Evolutionary conservation across 1,284 basidiomycete species (phyloP).

Genomic region (Irpex sp.): DNA sequence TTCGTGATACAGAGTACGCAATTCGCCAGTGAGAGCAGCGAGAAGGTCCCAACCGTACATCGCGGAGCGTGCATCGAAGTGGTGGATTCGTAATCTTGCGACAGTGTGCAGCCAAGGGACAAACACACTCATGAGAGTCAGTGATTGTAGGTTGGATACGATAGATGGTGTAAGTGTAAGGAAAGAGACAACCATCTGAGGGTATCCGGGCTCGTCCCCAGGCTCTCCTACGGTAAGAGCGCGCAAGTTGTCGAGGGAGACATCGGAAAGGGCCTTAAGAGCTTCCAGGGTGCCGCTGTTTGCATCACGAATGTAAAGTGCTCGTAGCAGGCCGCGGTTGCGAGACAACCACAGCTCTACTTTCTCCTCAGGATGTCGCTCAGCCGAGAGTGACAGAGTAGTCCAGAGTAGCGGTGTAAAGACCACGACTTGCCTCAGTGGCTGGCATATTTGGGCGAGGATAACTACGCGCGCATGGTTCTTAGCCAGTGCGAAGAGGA

Average conservation of each 20-base stretch:
- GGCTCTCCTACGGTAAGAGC: slow-evolving; percentile 11
- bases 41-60: neutral
- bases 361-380: slow-evolving; percentile 42
- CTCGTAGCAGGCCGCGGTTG: slow-evolving; percentile 44
- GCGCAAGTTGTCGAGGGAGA: slow-evolving; percentile 20
- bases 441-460: slow-evolving; percentile 51
- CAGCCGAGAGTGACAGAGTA: slow-evolving; percentile 48
- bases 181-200: slow-evolving; percentile 13
- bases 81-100: slow-evolving; percentile 13
- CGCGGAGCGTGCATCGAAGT: slow-evolving; percentile 7
- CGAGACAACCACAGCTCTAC: slow-evolving; percentile 52
- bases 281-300: slow-evolving; percentile 13
- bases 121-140: neutral
- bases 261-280: slow-evolving; percentile 25
- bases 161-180: slow-evolving; percentile 13
- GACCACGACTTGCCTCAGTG: slow-evolving; percentile 54
- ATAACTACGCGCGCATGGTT: slow-evolving; percentile 41
- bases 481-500: slow-evolving; percentile 38
- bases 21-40: slow-evolving; percentile 1
- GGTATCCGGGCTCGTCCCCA: slow-evolving; percentile 3
- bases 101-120: slow-evolving; percentile 5
- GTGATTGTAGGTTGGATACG: slow-evolving; percentile 13
- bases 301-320: slow-evolving; percentile 36
- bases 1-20: slow-evolving; percentile 15
- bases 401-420: slow-evolving; percentile 53